phyloP scores from a whole-genome alignment of 2,329 filamentous ascomycete genomes.

The Microdochium nivale region DNA sequence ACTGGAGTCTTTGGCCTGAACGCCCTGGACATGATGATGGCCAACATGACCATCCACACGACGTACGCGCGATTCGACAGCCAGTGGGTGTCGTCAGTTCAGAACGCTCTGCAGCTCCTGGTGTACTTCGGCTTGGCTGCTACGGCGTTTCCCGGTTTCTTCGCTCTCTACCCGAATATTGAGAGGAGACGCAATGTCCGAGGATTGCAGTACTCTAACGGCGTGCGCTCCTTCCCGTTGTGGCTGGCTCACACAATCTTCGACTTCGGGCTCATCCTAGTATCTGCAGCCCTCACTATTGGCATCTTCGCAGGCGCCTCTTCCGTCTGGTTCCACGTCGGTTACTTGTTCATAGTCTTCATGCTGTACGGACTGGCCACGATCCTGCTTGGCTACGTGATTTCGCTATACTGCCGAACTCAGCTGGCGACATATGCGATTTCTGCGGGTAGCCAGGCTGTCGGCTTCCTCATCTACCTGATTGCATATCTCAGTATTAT shows the following conservation, averaged over 20 bases:
- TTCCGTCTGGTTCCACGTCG: constrained; percentile 65
- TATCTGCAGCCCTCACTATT: constrained; percentile 56
- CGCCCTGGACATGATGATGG: constrained; percentile 55
- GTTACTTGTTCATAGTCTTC: constrained; percentile 75
- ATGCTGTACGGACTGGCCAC: constrained; percentile 74
- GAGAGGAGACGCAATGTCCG: constrained; percentile 74
- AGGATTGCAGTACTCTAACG: constrained; percentile 84
- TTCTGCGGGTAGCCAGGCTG: constrained; percentile 66
- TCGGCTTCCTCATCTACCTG: constrained; percentile 63
- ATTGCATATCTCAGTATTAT: constrained; percentile 64
- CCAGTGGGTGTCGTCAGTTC: constrained; percentile 60
- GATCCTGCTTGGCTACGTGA: constrained; percentile 67
- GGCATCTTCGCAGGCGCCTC: constrained; percentile 61
- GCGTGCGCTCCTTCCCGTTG: constrained; percentile 70
- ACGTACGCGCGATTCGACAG: constrained; percentile 69
- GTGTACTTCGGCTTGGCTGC: constrained; percentile 76
- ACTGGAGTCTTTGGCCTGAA: constrained; percentile 57
- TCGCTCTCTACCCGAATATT: constrained; percentile 79
- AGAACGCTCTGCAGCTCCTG: constrained; percentile 69
- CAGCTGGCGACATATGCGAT: constrained; percentile 82
- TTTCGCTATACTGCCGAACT: constrained; percentile 71
- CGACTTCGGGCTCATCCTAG: constrained; percentile 67
- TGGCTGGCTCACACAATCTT: constrained; percentile 80
- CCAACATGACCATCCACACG: constrained; percentile 60
- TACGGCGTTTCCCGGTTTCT: constrained; percentile 74